Base-by-base conservation (phyloP, 2,329 filamentous ascomycete species). In the Drechslerella stenobrocha region DNA sequence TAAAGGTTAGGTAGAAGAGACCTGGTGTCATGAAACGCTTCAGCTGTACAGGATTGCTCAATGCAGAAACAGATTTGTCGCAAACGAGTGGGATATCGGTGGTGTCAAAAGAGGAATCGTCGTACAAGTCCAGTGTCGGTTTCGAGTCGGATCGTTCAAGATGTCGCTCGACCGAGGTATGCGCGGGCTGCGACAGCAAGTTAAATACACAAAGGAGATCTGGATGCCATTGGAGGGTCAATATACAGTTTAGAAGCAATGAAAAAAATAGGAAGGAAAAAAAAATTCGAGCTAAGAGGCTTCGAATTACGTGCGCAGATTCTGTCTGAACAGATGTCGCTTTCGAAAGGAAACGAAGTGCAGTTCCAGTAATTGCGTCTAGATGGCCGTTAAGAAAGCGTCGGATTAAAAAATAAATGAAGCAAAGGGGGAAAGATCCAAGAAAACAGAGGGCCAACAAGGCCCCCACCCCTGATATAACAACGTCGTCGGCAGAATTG, bases 311-410 rank as follows among this genome's bases (percentile, higher is more conserved):
- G 45, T 15, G 7, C 20, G 46, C 35, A 30, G 28, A 58, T 48
- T 6, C 20, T 37, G 34, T 6, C 20, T 37, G 34, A 42, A 42
- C 52, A 48, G 32, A 52, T 57, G 30, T 32, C 48, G 45, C 48
- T 50, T 23, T 44, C 15, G 20, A 61, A 24, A 59, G 51, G 11
- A 20, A 56, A 67, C 24, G 22, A 42, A 67, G 48, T 44, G 24
- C n/a, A 18, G 42, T 51, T 47, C 28, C 37, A 47, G 57, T 64
- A 28, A 52, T 37, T 55, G 56, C 50, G 26, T 58, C 45, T 55
- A 52, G 52, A 55, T 53, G 55, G 52, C 53, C 56, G 61, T 58
- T 53, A 70, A 70, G 51, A 65, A 66, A 63, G 50, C 50, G 55
- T 56, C 30, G 40, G 42, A 57, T 56, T 65, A 48, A 58, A 35